Base-by-base conservation (phyloP, 164 flowering plant species). In the Dillenia turbinata region DNA sequence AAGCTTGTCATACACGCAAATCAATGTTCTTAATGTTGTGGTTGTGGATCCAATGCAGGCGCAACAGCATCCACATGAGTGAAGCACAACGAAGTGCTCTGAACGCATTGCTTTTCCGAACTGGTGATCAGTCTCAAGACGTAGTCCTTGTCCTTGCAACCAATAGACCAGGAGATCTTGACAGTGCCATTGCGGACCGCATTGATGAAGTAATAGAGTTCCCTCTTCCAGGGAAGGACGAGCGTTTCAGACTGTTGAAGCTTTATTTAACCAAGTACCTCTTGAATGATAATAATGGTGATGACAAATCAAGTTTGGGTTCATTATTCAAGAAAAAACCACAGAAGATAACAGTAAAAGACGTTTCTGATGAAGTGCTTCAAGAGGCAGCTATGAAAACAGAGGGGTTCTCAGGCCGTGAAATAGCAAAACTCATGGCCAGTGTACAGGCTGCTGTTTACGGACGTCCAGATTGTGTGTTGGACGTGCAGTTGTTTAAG, bases 81-180 rank as follows among this genome's bases (percentile, higher is more conserved):
- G 98, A 93, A 84, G 84, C 98, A 62, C 97, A 90, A 62, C 71
- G 97, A 40, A 90, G 98, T 82, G 98, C 98, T 60, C 77, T 90
- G 15, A 90, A 90, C 66, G 97, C 97, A 17, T 64, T 93, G 80
- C 92, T 90, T 63, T 92, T 84, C 69, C 79, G 96, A 63, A 90
- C 98, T 8, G 97, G 97, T 43, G 98, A 92, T 66, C 97, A 93
- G 63, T 93, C 98, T n/a, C 71, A 92, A 69, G 97, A 93, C 61
- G 79, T 87, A 12, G 97, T 93, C 44, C 91, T 90, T 47, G 98
- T 93, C 51, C 95, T 93, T 11, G 98, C 97, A 44, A 90, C 96
- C 10, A 90, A 90, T 76, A 75, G 95, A 62, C 97, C 97, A 2
- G 96, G 88, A 1, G 98, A 93, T 72, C 96, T 92, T 40, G 98